A percentile compares a stretch with the other conserved stretches of the same genome.
phyloP scores from a whole-genome alignment of 2,329 filamentous ascomycete species.

The Claviceps sp. region DNA sequence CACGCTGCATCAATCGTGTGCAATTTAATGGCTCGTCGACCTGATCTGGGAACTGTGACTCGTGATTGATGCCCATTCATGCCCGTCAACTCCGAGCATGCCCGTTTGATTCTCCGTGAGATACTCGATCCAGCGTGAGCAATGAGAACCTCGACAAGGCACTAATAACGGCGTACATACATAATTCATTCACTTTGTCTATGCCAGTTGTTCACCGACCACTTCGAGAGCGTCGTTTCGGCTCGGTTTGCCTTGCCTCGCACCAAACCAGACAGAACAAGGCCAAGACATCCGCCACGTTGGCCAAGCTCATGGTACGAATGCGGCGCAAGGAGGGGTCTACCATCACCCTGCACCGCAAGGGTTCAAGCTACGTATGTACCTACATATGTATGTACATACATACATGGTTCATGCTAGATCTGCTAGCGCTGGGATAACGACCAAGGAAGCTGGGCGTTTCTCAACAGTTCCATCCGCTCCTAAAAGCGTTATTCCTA shows the following conservation, averaged over 20 bases:
- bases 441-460: background rate
- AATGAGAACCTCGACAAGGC: background rate
- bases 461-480: background rate
- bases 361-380: background rate
- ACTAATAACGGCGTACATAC: background rate
- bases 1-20: background rate
- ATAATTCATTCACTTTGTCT: background rate
- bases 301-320: background rate
- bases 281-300: background rate
- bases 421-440: background rate
- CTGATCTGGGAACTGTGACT: background rate
- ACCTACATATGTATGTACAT: too few relatives aligned
- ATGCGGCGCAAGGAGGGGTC: background rate
- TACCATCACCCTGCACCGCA: background rate
- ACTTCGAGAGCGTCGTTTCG: background rate
- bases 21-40: background rate
- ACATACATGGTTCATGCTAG: background rate
- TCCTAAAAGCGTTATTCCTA: background rate
- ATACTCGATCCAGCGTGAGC: background rate
- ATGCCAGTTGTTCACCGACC: background rate
- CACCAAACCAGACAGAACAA: background rate
- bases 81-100: background rate
- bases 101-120: background rate
- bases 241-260: too few relatives aligned
- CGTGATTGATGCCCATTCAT: background rate